Evolutionary conservation across 805 yeast species (phyloP).

Genomic region (Candida montana): DNA sequence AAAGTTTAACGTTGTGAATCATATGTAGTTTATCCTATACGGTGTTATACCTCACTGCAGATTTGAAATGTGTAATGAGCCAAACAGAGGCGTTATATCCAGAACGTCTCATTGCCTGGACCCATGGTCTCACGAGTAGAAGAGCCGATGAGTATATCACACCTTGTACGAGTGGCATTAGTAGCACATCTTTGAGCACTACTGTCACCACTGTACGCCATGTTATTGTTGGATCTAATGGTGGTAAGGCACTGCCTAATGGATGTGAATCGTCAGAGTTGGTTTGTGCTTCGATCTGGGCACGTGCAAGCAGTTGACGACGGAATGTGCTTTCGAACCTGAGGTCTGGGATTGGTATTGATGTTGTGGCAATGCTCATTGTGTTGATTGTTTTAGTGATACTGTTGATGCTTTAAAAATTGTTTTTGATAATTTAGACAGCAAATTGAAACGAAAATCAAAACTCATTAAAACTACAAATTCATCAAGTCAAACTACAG

Average conservation of each 20-base stretch:
- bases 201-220: constrained; percentile 2
- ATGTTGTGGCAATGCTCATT: not conserved
- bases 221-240: not conserved
- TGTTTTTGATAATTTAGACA: too few species aligned
- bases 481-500: too few species aligned
- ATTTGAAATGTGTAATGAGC: constrained; percentile 4
- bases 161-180: constrained; percentile 11
- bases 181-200: constrained; percentile 4
- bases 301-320: not conserved
- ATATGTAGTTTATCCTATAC: too few species aligned
- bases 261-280: too few species aligned
- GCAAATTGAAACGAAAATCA: too few species aligned
- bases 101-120: constrained; percentile 1
- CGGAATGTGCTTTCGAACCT: constrained; percentile 10
- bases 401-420: too few species aligned
- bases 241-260: too few species aligned
- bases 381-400: too few species aligned
- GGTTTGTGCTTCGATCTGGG: not conserved
- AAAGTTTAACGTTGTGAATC: too few species aligned
- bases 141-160: constrained; percentile 2
- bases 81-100: constrained; percentile 4
- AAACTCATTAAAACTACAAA: too few species aligned
- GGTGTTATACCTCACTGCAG: constrained; percentile 6
- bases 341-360: constrained; percentile 12
- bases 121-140: constrained; percentile 8